Conservation (phyloP, 1,284 basidiomycete species). For the Acaromyces ingoldii region DNA sequence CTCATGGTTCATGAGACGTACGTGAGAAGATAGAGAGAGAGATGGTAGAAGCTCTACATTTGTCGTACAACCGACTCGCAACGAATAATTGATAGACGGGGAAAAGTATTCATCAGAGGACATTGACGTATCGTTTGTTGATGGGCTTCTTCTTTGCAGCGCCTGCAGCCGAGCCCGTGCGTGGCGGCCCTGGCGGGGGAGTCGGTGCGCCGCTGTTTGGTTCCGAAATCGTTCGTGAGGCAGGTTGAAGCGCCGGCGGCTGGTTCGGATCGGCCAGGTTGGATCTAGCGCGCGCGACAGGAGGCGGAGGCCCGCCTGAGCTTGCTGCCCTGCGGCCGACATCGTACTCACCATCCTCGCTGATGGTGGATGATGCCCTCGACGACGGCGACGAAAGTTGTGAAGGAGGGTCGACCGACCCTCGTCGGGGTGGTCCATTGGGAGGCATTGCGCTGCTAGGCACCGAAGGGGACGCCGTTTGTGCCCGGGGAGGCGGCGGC, state of each 20-base stretch:
- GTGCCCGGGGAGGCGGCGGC: conserved; percentile 36
- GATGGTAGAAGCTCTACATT: no score
- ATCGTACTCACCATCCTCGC: conserved; percentile 19
- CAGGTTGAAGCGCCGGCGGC: conserved; percentile 35
- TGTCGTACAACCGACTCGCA: no score
- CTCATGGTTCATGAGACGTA: no score
- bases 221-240: conserved; percentile 6
- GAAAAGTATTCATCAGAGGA: no score
- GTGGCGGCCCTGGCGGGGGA: conserved; percentile 16
- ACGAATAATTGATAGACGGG: no score
- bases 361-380: conserved; percentile 27
- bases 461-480: conserved; percentile 38
- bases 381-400: conserved; percentile 15
- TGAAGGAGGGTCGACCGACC: background rate
- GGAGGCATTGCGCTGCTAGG: conserved; percentile 17
- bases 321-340: conserved; percentile 15
- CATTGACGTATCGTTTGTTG: conserved; percentile 48
- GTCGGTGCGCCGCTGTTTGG: conserved; percentile 16
- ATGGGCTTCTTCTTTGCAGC: conserved; percentile 46
- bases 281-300: conserved; percentile 22
- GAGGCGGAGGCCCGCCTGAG: background rate
- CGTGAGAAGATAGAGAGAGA: no score
- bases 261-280: conserved; percentile 37
- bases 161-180: conserved; percentile 15
- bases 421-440: conserved; percentile 1